A percentile compares a stretch with the other conserved stretches of the same genome.
phyloP scores from a whole-genome alignment of 768 basidiomycete genomes.

The Suillus occidentalis region DNA sequence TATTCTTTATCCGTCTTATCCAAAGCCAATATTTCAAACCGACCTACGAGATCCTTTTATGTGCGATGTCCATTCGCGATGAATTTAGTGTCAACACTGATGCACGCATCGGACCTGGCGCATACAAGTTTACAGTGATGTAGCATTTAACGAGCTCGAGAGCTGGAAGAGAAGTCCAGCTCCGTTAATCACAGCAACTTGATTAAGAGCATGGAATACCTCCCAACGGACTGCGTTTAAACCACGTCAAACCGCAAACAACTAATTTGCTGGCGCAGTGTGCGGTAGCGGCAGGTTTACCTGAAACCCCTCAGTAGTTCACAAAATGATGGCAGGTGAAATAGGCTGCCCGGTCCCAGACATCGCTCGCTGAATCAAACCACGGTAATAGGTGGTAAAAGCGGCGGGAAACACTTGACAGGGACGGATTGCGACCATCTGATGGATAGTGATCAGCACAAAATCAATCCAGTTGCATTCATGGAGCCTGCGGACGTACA shows the following conservation, averaged over 20 bases:
- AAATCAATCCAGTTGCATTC: background rate
- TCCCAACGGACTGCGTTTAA: conserved; percentile 18
- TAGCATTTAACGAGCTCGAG: conserved; percentile 24
- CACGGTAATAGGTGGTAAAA: background rate
- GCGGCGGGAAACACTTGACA: conserved; percentile 5
- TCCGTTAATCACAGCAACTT: background rate
- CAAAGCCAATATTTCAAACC: background rate
- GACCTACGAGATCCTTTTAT: background rate
- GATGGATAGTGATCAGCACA: background rate
- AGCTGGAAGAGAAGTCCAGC: background rate
- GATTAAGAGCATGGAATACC: background rate
- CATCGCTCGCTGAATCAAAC: conserved; percentile 30
- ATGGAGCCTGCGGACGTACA: background rate
- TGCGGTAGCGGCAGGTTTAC: conserved; percentile 1
- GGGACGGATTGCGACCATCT: conserved; percentile 18
- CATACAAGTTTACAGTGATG: conserved; percentile 36
- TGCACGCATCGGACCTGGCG: conserved; percentile 27
- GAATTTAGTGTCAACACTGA: background rate
- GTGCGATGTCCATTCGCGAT: background rate
- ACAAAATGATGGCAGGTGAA: background rate
- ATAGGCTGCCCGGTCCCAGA: conserved; percentile 36
- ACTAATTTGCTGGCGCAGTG: conserved; percentile 18
- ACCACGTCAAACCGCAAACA: conserved; percentile 5
- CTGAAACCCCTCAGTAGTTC: background rate
- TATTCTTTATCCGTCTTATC: background rate